These are phyloP conservation scores for Diatrype stigma DNA, from an alignment of 2,329 filamentous ascomycete genomes.

Conservation along the genomic window DNA sequence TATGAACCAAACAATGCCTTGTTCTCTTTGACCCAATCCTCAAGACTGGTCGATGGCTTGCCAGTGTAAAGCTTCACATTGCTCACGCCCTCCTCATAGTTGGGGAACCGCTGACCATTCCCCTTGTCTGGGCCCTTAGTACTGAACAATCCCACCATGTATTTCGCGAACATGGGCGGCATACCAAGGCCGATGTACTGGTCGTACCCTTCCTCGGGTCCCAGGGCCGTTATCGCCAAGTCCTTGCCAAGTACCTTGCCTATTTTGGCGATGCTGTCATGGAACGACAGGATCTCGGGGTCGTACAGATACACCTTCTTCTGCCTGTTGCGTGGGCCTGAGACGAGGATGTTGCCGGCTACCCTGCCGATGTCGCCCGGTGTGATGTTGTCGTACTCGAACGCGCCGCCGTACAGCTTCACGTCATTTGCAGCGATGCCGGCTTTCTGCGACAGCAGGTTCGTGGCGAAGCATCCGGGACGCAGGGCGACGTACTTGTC, in stretches of 20 bases:
- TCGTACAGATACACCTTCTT: constrained; percentile 33
- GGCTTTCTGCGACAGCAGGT: constrained; percentile 27
- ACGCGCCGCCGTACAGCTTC: constrained; percentile 25
- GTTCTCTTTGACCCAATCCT: constrained; percentile 4
- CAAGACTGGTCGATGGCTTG: constrained; percentile 2
- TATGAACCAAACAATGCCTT: constrained; percentile 1
- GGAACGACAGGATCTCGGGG: constrained; percentile 27
- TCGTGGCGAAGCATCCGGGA: constrained; percentile 41
- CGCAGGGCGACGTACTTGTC: constrained; percentile 35
- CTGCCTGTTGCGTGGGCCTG: constrained; percentile 23
- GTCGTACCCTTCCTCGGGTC: background rate
- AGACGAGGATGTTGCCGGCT: constrained; percentile 33
- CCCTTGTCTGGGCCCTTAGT: constrained; percentile 2
- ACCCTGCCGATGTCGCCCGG: constrained; percentile 43
- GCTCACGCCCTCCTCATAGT: constrained; percentile 3
- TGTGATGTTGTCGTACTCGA: constrained; percentile 34
- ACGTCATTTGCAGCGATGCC: constrained; percentile 28
- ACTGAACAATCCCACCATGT: background rate
- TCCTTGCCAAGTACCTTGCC: constrained; percentile 28
- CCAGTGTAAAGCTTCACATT: constrained; percentile 4
- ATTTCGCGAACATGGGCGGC: background rate
- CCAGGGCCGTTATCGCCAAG: background rate
- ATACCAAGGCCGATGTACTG: background rate
- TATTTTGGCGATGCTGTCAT: constrained; percentile 25
- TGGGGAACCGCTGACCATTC: constrained; percentile 1